These are phyloP conservation scores for Cutaneotrichosporon cavernicola DNA, from an alignment of 1,284 basidiomycete species.

Conservation along the genomic window DNA sequence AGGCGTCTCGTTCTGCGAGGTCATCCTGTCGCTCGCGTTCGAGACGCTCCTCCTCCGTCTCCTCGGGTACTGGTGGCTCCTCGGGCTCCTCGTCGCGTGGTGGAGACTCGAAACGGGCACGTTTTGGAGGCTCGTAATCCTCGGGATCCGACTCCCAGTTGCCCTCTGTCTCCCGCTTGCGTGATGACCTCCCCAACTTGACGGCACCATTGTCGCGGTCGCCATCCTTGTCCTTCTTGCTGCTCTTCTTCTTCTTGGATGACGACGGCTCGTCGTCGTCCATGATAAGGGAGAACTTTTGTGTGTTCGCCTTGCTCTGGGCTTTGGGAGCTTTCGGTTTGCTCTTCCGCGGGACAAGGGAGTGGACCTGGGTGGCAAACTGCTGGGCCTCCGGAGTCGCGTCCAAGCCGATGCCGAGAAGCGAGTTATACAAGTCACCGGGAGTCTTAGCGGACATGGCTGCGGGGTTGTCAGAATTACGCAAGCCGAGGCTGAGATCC, in stretches of 20 bases:
- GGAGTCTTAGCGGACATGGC: constrained; percentile 79
- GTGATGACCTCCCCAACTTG: constrained; percentile 60
- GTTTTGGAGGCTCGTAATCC: constrained; percentile 64
- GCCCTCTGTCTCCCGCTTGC: constrained; percentile 69
- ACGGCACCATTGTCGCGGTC: constrained; percentile 51
- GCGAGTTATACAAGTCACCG: constrained; percentile 70
- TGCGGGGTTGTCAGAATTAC: constrained; percentile 39
- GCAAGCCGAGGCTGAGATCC: constrained; percentile 18
- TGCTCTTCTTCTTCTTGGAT: constrained; percentile 51
- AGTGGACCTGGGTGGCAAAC: constrained; percentile 76
- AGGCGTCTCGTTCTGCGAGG: constrained; percentile 83
- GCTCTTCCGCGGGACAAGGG: constrained; percentile 67
- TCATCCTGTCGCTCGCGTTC: constrained; percentile 79
- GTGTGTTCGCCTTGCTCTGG: constrained; percentile 62
- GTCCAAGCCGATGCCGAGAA: constrained; percentile 75
- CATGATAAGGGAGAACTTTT: constrained; percentile 72
- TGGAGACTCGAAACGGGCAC: constrained; percentile 47
- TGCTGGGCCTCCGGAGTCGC: constrained; percentile 72
- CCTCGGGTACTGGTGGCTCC: constrained; percentile 46
- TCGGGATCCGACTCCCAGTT: constrained; percentile 55
- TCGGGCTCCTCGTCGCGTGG: constrained; percentile 28
- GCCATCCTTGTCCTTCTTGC: constrained; percentile 29
- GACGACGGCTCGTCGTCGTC: constrained; percentile 63
- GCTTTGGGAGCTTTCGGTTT: constrained; percentile 62
- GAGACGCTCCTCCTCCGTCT: constrained; percentile 64